Evolutionary conservation across 1,139 yeast genomes (phyloP).

Genomic region (Kluyveromyces sp.): DNA sequence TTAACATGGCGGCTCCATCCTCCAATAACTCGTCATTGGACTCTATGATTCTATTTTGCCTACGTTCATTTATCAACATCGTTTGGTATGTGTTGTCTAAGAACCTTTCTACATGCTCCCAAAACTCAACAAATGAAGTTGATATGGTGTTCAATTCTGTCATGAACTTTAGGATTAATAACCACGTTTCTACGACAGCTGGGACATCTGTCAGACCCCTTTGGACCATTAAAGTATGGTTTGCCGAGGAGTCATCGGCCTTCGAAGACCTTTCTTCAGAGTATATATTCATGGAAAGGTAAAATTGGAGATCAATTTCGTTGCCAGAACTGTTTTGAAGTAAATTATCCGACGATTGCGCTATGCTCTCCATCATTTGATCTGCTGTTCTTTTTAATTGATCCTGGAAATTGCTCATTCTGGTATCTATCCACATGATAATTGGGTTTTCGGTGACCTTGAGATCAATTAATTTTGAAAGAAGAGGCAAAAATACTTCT

Average conservation of each 20-base stretch:
- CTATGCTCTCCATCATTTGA: conserved; percentile 30
- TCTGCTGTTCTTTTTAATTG: conserved; percentile 32
- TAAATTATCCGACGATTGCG: conserved; percentile 30
- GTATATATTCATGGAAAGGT: conserved; percentile 19
- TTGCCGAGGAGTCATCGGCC: conserved; percentile 4
- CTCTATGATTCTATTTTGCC: conserved; percentile 32
- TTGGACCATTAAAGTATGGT: conserved; percentile 14
- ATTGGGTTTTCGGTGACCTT: conserved; percentile 60
- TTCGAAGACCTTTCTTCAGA: conserved; percentile 10
- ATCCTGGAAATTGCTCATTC: conserved; percentile 34
- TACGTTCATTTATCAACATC: conserved; percentile 37
- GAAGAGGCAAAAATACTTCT: conserved; percentile 46
- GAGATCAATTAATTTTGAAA: conserved; percentile 52
- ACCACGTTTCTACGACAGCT: conserved; percentile 49
- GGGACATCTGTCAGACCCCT: conserved; percentile 36
- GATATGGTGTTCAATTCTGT: conserved; percentile 32
- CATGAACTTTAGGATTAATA: conserved; percentile 39
- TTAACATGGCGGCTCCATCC: conserved; percentile 4
- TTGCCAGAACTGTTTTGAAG: conserved; percentile 26
- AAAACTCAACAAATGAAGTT: conserved; percentile 35
- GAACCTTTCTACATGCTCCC: conserved; percentile 41
- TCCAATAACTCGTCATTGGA: background rate
- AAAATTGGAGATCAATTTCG: conserved; percentile 23
- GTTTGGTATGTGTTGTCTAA: conserved; percentile 39
- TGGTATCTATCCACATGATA: conserved; percentile 49